Evolutionary conservation across 2,329 filamentous ascomycete genomes (phyloP).

Genomic region (Botrytis galanthina): DNA sequence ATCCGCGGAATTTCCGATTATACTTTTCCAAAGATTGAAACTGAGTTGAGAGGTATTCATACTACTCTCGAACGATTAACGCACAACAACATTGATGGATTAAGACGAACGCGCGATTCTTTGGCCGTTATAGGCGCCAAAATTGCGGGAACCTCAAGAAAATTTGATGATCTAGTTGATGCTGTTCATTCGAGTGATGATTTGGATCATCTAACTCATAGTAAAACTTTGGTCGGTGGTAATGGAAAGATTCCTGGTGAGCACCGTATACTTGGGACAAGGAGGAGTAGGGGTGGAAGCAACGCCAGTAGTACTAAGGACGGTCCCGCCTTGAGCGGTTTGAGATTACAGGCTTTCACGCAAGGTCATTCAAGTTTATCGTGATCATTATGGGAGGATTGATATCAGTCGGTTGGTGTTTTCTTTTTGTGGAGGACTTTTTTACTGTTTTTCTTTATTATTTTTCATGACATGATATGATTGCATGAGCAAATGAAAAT

Average conservation of each 20-base stretch:
- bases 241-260: constrained; percentile 20
- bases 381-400: neutral
- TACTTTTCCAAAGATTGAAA: constrained; percentile 28
- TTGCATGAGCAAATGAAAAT: constrained; percentile 9
- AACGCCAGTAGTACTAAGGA: constrained; percentile 26
- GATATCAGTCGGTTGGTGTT: neutral
- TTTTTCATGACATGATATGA: constrained; percentile 9
- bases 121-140: constrained; percentile 28
- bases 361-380: constrained; percentile 12
- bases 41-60: constrained; percentile 21
- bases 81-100: constrained; percentile 13
- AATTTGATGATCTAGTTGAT: constrained; percentile 31
- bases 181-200: constrained; percentile 21
- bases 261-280: constrained; percentile 18
- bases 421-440: neutral
- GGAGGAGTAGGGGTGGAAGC: constrained; percentile 24
- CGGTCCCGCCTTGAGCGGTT: constrained; percentile 7
- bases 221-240: constrained; percentile 14
- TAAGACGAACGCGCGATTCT: constrained; percentile 23
- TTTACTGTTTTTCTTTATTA: constrained; percentile 3
- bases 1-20: constrained; percentile 27
- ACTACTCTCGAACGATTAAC: constrained; percentile 15
- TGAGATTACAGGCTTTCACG: constrained; percentile 13
- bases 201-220: constrained; percentile 12
- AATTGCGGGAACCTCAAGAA: constrained; percentile 28